Percentiles rank a stretch among this genome's conserved stretches.
phyloP scores from a whole-genome alignment of 164 flowering plant species.

The Dillenia suffruticosa region DNA sequence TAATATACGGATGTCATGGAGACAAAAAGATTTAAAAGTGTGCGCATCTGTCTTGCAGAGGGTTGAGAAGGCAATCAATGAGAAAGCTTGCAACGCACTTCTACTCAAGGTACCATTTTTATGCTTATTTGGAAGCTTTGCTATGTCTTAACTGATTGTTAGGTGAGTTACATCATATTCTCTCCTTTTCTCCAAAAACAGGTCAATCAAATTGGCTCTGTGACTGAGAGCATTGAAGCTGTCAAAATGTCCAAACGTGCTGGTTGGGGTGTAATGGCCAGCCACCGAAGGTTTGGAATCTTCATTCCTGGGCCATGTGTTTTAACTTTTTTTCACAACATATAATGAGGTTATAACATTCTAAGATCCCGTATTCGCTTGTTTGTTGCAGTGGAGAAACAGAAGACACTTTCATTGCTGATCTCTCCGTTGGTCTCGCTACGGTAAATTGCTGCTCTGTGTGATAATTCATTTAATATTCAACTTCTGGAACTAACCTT shows the following conservation, averaged over 20 bases:
- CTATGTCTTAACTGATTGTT: too few species aligned
- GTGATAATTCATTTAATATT: background rate
- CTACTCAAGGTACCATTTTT: conserved; percentile 61
- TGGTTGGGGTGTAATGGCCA: too few species aligned
- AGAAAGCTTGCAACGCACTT: conserved; percentile 76
- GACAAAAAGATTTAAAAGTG: too few species aligned
- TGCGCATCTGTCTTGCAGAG: conserved; percentile 38
- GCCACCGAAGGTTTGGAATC: too few species aligned
- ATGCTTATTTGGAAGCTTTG: too few species aligned
- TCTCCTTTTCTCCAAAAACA: too few species aligned
- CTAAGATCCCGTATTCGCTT: background rate
- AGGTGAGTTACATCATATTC: too few species aligned
- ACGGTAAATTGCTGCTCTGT: conserved; percentile 44
- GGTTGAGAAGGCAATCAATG: conserved; percentile 79
- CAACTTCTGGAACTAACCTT: background rate
- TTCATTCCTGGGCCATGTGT: too few species aligned
- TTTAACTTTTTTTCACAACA: background rate
- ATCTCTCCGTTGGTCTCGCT: conserved; percentile 80
- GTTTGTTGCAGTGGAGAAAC: conserved; percentile 75
- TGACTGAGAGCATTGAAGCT: too few species aligned
- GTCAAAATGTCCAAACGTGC: too few species aligned
- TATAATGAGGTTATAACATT: background rate
- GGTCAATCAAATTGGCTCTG: too few species aligned
- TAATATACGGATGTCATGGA: too few species aligned
- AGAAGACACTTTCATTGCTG: conserved; percentile 94